Evolutionary conservation across 2,329 filamentous ascomycete species (phyloP), one percentile per base, ranked within the genome.

Genomic region (Mariannaea elegans): DNA sequence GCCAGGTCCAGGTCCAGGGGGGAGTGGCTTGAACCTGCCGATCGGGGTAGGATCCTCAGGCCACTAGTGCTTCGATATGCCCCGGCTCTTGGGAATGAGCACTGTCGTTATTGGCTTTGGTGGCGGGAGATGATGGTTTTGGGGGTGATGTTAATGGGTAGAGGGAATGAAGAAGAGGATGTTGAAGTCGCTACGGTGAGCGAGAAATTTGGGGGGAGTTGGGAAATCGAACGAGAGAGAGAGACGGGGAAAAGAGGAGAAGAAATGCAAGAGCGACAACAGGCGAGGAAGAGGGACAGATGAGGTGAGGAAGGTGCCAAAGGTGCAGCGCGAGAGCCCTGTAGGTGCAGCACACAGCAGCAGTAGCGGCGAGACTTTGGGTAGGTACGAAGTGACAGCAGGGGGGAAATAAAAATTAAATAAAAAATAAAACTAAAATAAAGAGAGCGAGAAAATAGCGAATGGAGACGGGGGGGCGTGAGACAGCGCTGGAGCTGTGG

Each of bases 1-100:
- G 52, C 68, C 67, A 67, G 66, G 67, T 57, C 61, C 69, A 62
- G 63, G 56, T 52, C 61, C 61, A 58, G 60, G 72, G 68, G 69
- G 70, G 63, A 63, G 69, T 72, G 67, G 70, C 69, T 74, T 66
- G 66, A 73, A 69, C 70, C 69, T 72, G 73, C 71, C 73, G 72
- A 73, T 74, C 67, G 73, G 69, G 70, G 73, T 64, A 66, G 68
- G 71, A 67, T 72, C 69, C 69, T 72, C 64, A 68, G 70, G 64
- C 66, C 71, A 70, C 72, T 73, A 72, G 65, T 65, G 61, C 64
- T 63, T 66, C 51, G 59, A 67, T 63, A 58, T 59, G 56, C 46
- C 65, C 68, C 64, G 63, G 67, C 53, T 62, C 46, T 44, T 61
- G 39, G 45, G 48, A 62, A 63, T 65, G 63, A 56, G 65, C 66